Evolutionary conservation across 1,284 basidiomycete species (phyloP).

Genomic region (Xerocomus amazonicus): DNA sequence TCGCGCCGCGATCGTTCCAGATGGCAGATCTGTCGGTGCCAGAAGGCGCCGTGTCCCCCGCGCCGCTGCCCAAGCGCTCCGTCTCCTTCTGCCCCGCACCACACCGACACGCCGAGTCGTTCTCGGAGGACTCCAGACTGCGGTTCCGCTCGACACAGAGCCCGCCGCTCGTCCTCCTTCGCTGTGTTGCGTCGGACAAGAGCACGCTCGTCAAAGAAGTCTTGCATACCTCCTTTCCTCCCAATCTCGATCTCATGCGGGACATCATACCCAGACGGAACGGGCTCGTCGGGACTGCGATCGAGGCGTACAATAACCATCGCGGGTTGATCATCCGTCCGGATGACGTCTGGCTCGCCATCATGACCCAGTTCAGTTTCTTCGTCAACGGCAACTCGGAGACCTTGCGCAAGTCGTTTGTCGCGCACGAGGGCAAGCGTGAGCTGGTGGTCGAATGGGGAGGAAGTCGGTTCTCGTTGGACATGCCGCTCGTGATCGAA

Average conservation of each 20-base stretch:
- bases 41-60: background rate
- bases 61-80: background rate
- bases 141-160: conserved; percentile 20
- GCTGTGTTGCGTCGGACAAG: conserved; percentile 19
- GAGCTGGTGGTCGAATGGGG: conserved; percentile 29
- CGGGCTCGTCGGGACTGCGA: conserved; percentile 38
- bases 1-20: conserved; percentile 6
- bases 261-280: conserved; percentile 31
- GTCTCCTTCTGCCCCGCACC: conserved; percentile 26
- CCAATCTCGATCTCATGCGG: conserved; percentile 18
- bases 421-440: conserved; percentile 38
- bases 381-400: conserved; percentile 44
- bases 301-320: conserved; percentile 39
- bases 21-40: background rate
- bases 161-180: conserved; percentile 21
- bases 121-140: conserved; percentile 30
- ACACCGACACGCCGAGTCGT: conserved; percentile 26
- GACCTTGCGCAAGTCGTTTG: conserved; percentile 38
- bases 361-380: conserved; percentile 42
- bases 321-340: conserved; percentile 38
- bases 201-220: conserved; percentile 18
- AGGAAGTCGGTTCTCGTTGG: conserved; percentile 31
- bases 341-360: conserved; percentile 46
- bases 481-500: conserved; percentile 26
- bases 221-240: conserved; percentile 28